These are phyloP conservation scores for Eurotiales sp. DNA, from an alignment of 2,329 filamentous ascomycete genomes.

Conservation along the genomic window DNA sequence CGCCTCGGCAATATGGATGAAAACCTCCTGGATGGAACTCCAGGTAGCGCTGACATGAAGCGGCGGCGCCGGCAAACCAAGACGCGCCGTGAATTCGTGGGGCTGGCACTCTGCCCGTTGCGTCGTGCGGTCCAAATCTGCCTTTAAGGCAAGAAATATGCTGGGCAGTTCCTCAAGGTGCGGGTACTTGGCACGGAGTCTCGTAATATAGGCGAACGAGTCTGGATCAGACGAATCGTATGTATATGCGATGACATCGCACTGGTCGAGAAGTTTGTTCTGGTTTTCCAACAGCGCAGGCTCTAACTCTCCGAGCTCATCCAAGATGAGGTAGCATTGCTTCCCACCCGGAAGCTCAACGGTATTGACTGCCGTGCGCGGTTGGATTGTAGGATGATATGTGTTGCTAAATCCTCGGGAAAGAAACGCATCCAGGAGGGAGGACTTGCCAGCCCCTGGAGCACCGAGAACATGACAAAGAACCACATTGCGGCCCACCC, in stretches of 20 bases:
- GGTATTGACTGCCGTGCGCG: constrained; percentile 88
- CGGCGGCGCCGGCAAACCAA: constrained; percentile 80
- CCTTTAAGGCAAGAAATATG: constrained; percentile 90
- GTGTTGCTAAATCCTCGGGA: constrained; percentile 78
- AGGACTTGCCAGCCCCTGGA: constrained; percentile 82
- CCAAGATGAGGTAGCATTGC: constrained; percentile 92
- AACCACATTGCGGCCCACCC: constrained; percentile 91
- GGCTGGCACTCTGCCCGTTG: constrained; percentile 88
- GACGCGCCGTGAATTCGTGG: constrained; percentile 78
- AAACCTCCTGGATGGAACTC: constrained; percentile 90
- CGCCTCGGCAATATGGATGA: constrained; percentile 85
- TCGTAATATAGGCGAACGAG: constrained; percentile 87
- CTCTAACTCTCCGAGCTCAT: constrained; percentile 94
- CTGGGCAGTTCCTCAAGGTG: constrained; percentile 85
- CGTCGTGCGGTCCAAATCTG: constrained; percentile 94
- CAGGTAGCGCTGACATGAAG: constrained; percentile 93
- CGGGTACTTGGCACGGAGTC: constrained; percentile 72
- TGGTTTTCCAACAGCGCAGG: constrained; percentile 90
- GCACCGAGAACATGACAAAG: constrained; percentile 89
- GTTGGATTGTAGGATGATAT: constrained; percentile 92
- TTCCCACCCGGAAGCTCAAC: constrained; percentile 94
- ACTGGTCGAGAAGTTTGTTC: constrained; percentile 76
- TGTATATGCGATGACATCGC: constrained; percentile 89
- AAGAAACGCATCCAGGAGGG: constrained; percentile 84
- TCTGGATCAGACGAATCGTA: constrained; percentile 97